Conservation (phyloP, 176 grass and related monocot species). For the Phyllostachys edulis region DNA sequence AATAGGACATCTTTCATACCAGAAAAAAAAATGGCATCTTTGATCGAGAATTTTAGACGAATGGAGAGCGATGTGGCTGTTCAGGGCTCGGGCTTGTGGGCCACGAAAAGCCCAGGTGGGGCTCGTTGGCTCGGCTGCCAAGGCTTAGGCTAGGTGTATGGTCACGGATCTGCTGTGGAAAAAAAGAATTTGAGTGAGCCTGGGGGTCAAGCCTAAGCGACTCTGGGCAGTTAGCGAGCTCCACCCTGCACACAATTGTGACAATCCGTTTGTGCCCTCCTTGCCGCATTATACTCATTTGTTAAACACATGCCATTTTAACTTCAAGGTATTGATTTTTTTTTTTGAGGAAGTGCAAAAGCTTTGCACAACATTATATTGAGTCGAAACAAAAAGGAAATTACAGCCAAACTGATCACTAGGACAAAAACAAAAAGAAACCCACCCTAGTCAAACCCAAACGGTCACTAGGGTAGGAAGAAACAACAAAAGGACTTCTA, state of each 20-base stretch:
- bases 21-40: not conserved
- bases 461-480: too few relatives aligned
- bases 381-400: too few relatives aligned
- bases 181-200: not conserved
- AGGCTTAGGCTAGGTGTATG: not conserved
- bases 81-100: not conserved
- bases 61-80: not conserved
- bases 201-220: not conserved
- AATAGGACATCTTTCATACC: not conserved
- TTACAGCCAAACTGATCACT: too few relatives aligned
- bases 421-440: too few relatives aligned
- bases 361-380: too few relatives aligned
- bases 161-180: not conserved
- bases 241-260: not conserved
- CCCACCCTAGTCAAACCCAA: too few relatives aligned
- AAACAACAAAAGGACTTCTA: too few relatives aligned
- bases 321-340: not conserved
- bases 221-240: not conserved
- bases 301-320: not conserved
- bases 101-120: not conserved
- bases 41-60: not conserved
- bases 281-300: not conserved
- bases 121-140: not conserved
- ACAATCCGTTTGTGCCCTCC: not conserved
- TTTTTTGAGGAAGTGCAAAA: too few relatives aligned